These are phyloP conservation scores for Pichia membranifaciens DNA, from an alignment of 805 yeast genomes.

Conservation along the genomic window DNA sequence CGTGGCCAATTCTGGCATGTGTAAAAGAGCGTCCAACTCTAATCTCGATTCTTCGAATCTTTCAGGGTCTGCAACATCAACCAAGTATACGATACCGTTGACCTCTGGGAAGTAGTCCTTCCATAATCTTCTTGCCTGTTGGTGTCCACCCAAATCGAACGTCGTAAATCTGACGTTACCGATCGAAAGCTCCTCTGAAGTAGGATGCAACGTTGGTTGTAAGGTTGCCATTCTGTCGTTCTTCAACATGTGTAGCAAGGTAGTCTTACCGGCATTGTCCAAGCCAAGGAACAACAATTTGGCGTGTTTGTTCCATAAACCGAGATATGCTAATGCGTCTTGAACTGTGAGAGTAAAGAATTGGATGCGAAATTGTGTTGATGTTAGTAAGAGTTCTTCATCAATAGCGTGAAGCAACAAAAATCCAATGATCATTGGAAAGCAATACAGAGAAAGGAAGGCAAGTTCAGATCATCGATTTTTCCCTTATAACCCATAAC, in stretches of 20 bases:
- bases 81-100: constrained; percentile 91
- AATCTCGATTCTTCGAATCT: constrained; percentile 93
- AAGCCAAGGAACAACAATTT: constrained; percentile 91
- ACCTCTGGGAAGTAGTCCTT: constrained; percentile 99
- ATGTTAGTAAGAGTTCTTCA: too few species aligned
- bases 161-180: constrained; percentile 97
- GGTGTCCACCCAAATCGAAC: constrained; percentile 97
- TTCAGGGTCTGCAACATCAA: constrained; percentile 95
- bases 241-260: constrained; percentile 75
- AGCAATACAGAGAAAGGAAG: too few species aligned
- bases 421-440: too few species aligned
- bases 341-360: constrained; percentile 39
- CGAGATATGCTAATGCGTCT: constrained; percentile 72
- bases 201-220: constrained; percentile 97
- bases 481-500: too few species aligned
- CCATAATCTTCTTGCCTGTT: constrained; percentile 98
- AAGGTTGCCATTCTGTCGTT: constrained; percentile 96
- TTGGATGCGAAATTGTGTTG: neutral
- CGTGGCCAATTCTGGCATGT: constrained; percentile 80
- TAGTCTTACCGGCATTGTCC: constrained; percentile 97
- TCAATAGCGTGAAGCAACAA: too few species aligned
- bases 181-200: constrained; percentile 95
- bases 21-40: constrained; percentile 88
- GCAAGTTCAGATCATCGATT: too few species aligned
- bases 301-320: constrained; percentile 92